phyloP scores from a whole-genome alignment of 108 stramenopile genomes.

The Poteriospumella lacustris region DNA sequence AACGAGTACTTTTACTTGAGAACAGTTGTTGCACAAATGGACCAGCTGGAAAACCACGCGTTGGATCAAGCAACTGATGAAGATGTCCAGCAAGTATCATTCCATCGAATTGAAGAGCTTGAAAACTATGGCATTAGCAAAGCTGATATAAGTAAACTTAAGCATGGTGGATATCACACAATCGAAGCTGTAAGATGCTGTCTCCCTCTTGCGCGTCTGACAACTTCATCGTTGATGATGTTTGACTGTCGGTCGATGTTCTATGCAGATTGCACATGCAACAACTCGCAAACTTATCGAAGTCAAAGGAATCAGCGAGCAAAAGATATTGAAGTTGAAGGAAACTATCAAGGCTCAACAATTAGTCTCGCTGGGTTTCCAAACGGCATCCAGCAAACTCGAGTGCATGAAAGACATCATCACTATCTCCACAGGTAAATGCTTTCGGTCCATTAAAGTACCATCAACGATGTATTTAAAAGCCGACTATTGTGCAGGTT shows the following conservation, averaged over 20 bases:
- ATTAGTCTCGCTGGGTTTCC: conserved; percentile 93
- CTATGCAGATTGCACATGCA: conserved; percentile 70
- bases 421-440: conserved; percentile 86
- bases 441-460: too few species aligned
- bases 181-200: conserved; percentile 74
- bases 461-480: too few species aligned
- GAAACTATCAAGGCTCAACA: conserved; percentile 72
- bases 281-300: conserved; percentile 86
- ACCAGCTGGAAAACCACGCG: conserved; percentile 34
- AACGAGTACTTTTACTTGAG: conserved; percentile 25
- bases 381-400: conserved; percentile 60
- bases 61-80: conserved; percentile 28
- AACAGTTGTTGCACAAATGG: conserved; percentile 34
- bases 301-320: conserved; percentile 80
- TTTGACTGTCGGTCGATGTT: too few species aligned
- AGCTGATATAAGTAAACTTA: conserved; percentile 88
- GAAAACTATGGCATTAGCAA: conserved; percentile 89
- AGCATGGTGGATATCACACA: conserved; percentile 91
- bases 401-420: conserved; percentile 62
- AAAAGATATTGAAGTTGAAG: conserved; percentile 72
- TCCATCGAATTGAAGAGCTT: conserved; percentile 57
- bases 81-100: conserved; percentile 37
- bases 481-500: too few species aligned
- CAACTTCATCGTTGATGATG: too few species aligned
- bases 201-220: too few species aligned